These are phyloP conservation scores for Fusarium verrucosum DNA, from an alignment of 2,329 filamentous ascomycete genomes.

Conservation along the genomic window DNA sequence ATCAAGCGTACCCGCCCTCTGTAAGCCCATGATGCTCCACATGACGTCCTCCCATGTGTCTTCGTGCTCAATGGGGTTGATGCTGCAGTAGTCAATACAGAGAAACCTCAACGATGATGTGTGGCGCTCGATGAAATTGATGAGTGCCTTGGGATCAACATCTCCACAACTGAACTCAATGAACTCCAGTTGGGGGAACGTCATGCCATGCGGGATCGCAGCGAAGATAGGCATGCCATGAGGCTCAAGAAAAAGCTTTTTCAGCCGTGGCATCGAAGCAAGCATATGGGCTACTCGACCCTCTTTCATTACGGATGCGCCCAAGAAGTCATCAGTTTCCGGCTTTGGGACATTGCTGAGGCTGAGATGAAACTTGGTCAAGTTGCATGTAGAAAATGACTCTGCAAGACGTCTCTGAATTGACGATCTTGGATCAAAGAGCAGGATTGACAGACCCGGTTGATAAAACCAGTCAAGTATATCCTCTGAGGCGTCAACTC, in stretches of 20 bases:
- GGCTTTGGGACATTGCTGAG: too few relatives aligned
- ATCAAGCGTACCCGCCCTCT: too few relatives aligned
- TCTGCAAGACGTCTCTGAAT: accelerated
- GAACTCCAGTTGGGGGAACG: accelerated
- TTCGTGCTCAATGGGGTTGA: neutral
- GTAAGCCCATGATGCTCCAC: too few relatives aligned
- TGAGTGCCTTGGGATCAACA: neutral
- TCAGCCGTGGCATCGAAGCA: neutral
- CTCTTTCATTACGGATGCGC: neutral
- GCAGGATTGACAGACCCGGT: neutral
- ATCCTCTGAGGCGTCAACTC: neutral
- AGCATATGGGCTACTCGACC: neutral
- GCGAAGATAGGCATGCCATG: neutral
- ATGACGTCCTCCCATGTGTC: neutral
- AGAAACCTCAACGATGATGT: accelerated
- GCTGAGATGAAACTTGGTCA: neutral
- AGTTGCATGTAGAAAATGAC: neutral
- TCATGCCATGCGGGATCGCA: neutral
- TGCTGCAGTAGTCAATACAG: accelerated
- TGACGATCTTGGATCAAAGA: accelerated
- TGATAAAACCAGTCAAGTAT: accelerated
- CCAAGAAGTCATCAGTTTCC: too few relatives aligned
- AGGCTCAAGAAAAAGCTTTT: neutral
- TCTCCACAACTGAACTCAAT: neutral
- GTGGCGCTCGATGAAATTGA: neutral